phyloP scores from a whole-genome alignment of 2,329 filamentous ascomycete genomes.

The Xylaria sp. region DNA sequence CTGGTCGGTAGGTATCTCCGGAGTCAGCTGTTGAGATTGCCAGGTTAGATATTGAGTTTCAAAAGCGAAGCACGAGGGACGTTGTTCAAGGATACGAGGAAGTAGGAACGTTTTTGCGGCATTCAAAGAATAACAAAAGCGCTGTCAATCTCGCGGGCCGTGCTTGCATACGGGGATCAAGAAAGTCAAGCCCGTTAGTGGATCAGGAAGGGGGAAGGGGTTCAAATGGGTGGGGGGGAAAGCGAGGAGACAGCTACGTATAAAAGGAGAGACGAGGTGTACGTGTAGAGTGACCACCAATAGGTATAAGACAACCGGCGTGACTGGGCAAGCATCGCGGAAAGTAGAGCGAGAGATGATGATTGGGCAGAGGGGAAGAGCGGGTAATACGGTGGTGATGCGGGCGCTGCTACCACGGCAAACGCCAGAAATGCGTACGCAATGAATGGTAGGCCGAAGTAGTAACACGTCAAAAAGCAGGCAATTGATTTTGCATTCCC shows the following conservation, averaged over 20 bases:
- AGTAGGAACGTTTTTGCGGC: slow-evolving; percentile 23
- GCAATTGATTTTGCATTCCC: slow-evolving; percentile 46
- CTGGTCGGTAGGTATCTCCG: slow-evolving; percentile 69
- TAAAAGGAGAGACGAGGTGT: slow-evolving; percentile 44
- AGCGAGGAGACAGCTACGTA: slow-evolving; percentile 43
- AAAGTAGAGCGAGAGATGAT: slow-evolving; percentile 34
- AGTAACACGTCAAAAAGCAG: slow-evolving; percentile 52
- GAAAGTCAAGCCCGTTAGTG: slow-evolving; percentile 55
- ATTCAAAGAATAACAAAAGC: slow-evolving; percentile 30
- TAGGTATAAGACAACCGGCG: slow-evolving; percentile 43
- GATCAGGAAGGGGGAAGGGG: slow-evolving; percentile 57
- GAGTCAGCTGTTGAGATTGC: slow-evolving; percentile 62
- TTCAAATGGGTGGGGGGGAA: slow-evolving; percentile 55
- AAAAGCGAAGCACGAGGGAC: slow-evolving; percentile 42
- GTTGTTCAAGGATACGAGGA: slow-evolving; percentile 30
- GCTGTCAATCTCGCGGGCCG: slow-evolving; percentile 46
- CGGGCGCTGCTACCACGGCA: slow-evolving; percentile 47
- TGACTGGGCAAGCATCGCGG: slow-evolving; percentile 43
- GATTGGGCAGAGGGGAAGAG: slow-evolving; percentile 44
- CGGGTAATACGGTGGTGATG: slow-evolving; percentile 43
- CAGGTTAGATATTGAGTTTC: slow-evolving; percentile 52
- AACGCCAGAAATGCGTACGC: slow-evolving; percentile 44
- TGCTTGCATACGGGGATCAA: slow-evolving; percentile 49
- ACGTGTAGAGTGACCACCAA: slow-evolving; percentile 35
- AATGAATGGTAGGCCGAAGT: slow-evolving; percentile 44